Evolutionary conservation across 2,329 filamentous ascomycete species (phyloP), one percentile per base, ranked within the genome.

Genomic region (Aureobasidium leucospermi): DNA sequence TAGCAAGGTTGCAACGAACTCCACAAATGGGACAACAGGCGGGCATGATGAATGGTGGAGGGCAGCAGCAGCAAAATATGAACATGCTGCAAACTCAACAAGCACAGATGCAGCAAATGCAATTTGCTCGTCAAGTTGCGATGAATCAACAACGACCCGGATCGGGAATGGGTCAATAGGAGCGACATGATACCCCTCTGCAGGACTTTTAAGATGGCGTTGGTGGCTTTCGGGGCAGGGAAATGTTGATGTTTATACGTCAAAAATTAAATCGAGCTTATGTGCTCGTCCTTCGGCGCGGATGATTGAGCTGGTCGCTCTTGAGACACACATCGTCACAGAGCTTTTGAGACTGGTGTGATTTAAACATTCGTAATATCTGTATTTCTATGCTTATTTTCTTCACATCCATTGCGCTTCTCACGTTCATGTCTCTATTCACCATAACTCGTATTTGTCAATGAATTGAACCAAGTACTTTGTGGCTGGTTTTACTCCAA

Each of bases 1-100:
- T 69, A 13, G 61, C 61, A 31, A 60, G 60, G 7, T 60, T 62
- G 61, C 55, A 58, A 34, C 45, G 38, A 36, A 45, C 47, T 10
- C 45, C 60, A 9, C 60, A 61, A 9, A 65, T 58, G 60, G 62
- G 65, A 49, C 56, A 62, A 46, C 65, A 65, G 52, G 42, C 45
- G 10, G 36, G 52, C 23, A 64, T 63, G 60, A 59, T 61, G 59
- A 58, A 60, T 6, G 62, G 64, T 51, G 58, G 36, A 31, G 45
- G 52, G 29, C 58, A 60, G 42, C 49, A 53, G 31, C 51, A 49
- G 46, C 32, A 57, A 10, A 23, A 62, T 13, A 64, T 65, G 64
- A 62, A 62, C 48, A 64, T 66, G 62, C 61, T 64, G 60, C 31
- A 63, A 56, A 36, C 64, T 60, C 63, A 64, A 59, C 60, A 61